Conservation (phyloP, 2,329 filamentous ascomycete genomes). For the Hypoxylon sp. region DNA sequence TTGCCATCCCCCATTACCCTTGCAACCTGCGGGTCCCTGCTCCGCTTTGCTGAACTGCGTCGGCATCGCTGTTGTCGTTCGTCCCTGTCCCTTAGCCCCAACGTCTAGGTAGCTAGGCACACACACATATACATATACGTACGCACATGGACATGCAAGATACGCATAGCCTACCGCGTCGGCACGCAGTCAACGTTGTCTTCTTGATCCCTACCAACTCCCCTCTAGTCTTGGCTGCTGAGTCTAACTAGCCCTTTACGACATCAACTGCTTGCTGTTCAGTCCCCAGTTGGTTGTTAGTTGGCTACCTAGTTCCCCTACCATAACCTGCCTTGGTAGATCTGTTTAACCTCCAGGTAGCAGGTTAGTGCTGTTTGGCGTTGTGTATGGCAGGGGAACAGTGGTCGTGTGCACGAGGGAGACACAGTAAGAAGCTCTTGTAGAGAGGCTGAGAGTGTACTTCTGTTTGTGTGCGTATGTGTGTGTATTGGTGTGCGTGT, state of each 20-base stretch:
- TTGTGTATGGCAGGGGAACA: conserved; percentile 2
- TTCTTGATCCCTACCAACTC: conserved; percentile 13
- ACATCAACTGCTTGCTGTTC: conserved; percentile 8
- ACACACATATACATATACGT: conserved; percentile 17
- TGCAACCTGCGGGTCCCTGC: conserved; percentile 31
- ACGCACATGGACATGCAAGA: conserved; percentile 6
- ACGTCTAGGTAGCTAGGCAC: conserved; percentile 29
- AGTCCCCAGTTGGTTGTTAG: conserved; percentile 17
- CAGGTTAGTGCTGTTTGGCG: conserved; percentile 26
- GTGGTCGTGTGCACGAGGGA: conserved; percentile 2
- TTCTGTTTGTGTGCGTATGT: conserved; percentile 11
- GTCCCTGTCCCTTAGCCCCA: conserved; percentile 23
- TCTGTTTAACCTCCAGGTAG: conserved; percentile 15
- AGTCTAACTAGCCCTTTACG: conserved; percentile 7
- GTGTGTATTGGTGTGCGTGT: conserved; percentile 4
- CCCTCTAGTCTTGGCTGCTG: not conserved
- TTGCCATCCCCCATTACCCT: conserved; percentile 29
- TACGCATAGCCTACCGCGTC: conserved; percentile 9
- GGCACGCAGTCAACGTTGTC: conserved; percentile 16
- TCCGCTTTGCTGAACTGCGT: conserved; percentile 32
- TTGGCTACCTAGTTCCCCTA: conserved; percentile 11
- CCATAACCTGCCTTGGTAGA: not conserved
- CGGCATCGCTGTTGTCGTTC: conserved; percentile 21
- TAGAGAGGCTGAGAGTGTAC: conserved; percentile 3
- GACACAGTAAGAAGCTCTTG: too few relatives aligned